Base-by-base conservation (phyloP, 2,329 filamentous ascomycete species). In the Aspergillus aculeatus region DNA sequence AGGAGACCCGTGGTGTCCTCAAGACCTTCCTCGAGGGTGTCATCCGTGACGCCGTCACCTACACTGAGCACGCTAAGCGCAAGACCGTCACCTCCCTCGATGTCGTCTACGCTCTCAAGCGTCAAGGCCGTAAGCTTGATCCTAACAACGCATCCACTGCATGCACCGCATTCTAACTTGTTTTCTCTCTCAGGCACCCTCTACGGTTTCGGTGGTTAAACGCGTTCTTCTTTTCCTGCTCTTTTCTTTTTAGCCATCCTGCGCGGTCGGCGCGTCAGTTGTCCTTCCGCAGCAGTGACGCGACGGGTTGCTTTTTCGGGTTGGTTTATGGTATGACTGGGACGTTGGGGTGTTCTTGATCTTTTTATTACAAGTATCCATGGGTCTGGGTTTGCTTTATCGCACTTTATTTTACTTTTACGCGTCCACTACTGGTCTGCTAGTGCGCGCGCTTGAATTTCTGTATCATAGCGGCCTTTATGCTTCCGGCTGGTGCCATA, bases 201-300 rank as follows among this genome's bases (percentile, higher is more conserved):
- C 68, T 94, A 93, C 84, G 90, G 90, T 83, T 93, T 93, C 85
- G 90, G 90, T 85, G 90, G 90, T 85, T 94, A 90, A 87, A 73
- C 73, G 59, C 63, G 58, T 71, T 68, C 61, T 66, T 67, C 64
- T 69, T 54, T 66, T 63, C 58, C 63, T 69, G 64, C 64, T 62
- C 67, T 67, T 69, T 65, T 62, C 59, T 62, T 69, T 44, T 68
- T 62, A 64, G 64, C 70, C 70, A 69, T 72, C 69, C 69, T 69
- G 69, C 68, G 70, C 69, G 68, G 66, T 71, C 68, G 66, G 63
- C 69, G 69, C 67, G 68, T 70, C 66, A 51, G 62, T 66, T 68
- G 65, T 62, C 65, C 64, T 66, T 69, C 67, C 68, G 65, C 64
- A 64, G 67, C 66, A 64, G 68, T 66, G 63, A 71, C 70, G 71